phyloP scores from a whole-genome alignment of 179 eudicot genomes.

The Dionaea muscipula region DNA sequence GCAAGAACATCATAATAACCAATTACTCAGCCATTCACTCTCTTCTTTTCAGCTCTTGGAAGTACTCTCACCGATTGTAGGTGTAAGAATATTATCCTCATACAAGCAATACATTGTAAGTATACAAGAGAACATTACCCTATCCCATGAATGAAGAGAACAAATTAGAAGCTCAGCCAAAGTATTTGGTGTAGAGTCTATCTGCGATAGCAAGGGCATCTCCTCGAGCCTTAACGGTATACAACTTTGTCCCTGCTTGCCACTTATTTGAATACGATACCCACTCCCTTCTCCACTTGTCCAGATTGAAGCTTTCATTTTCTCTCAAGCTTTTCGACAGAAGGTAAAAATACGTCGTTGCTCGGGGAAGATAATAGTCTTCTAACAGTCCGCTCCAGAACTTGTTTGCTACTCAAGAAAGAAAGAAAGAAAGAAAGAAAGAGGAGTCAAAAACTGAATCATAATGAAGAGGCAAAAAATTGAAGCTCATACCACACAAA shows the following conservation, averaged over 20 bases:
- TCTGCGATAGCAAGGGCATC: conserved; percentile 54
- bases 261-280: conserved; percentile 70
- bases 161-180: no score
- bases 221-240: conserved; percentile 61
- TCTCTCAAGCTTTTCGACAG: conserved; percentile 39
- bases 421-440: not conserved
- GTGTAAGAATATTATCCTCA: no score
- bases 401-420: conserved; percentile 52
- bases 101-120: no score
- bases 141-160: no score
- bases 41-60: no score
- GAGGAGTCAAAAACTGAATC: not conserved
- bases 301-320: conserved; percentile 43
- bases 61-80: no score
- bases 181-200: conserved; percentile 36
- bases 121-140: no score
- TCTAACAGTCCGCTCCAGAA: conserved; percentile 87
- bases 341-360: conserved; percentile 54
- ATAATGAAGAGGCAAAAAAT: not conserved
- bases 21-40: no score
- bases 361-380: conserved; percentile 88
- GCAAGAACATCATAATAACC: no score
- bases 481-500: not conserved
- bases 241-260: conserved; percentile 53
- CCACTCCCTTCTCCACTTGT: conserved; percentile 89